phyloP scores from a whole-genome alignment of 106 monocot genomes.

The Ottelia alismoides region DNA sequence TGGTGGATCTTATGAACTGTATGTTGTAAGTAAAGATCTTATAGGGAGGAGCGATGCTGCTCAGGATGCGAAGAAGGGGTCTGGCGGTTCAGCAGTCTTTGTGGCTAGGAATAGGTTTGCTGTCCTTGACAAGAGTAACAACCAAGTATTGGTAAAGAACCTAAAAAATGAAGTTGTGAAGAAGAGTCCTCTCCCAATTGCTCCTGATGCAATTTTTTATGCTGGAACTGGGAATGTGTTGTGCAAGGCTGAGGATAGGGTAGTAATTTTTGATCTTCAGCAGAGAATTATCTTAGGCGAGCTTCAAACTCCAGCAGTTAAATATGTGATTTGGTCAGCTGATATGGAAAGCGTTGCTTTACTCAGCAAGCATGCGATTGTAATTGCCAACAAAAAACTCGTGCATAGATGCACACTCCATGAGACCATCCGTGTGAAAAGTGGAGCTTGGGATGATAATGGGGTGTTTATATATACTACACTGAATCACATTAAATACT shows the following conservation, averaged over 20 bases:
- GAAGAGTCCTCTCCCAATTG: slow-evolving; percentile 53
- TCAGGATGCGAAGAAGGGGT: slow-evolving; percentile 65
- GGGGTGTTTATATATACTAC: slow-evolving; percentile 86
- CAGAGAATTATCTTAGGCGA: slow-evolving; percentile 65
- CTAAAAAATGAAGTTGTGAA: slow-evolving; percentile 80
- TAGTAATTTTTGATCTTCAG: slow-evolving; percentile 71
- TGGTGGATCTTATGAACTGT: slow-evolving; percentile 82
- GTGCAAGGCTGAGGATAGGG: slow-evolving; percentile 65
- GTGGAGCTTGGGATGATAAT: slow-evolving; percentile 96
- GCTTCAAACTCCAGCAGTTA: slow-evolving; percentile 57
- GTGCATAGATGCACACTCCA: slow-evolving; percentile 68
- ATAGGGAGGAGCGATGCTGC: slow-evolving; percentile 43
- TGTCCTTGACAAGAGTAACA: slow-evolving; percentile 58
- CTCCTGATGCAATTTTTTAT: slow-evolving; percentile 70
- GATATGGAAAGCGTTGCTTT: slow-evolving; percentile 86
- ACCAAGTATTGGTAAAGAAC: slow-evolving; percentile 68
- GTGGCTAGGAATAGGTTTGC: slow-evolving; percentile 84
- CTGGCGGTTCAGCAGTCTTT: slow-evolving; percentile 56
- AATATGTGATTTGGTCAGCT: slow-evolving; percentile 71
- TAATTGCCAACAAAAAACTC: slow-evolving; percentile 72
- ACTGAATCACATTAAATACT: slow-evolving; percentile 83
- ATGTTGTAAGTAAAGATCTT: slow-evolving; percentile 46
- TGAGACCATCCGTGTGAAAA: slow-evolving; percentile 86
- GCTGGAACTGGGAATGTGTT: slow-evolving; percentile 73
- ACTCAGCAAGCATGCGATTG: slow-evolving; percentile 75